Evolutionary conservation across 345 rosid species (phyloP), one percentile per base, ranked within the genome.

Genomic region (Psidium friedrichsthalianum): DNA sequence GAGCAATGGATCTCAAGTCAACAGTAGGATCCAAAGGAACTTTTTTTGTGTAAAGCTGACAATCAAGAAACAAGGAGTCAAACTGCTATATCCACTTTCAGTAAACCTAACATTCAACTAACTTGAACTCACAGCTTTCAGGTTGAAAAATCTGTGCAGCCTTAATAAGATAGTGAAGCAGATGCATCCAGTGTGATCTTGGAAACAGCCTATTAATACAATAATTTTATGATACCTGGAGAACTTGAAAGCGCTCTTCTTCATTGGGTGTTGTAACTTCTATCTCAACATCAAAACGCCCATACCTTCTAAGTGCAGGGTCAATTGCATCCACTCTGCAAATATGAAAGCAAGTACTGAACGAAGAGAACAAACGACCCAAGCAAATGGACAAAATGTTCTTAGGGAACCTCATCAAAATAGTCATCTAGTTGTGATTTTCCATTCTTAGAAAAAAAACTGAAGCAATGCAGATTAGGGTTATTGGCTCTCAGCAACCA

Each of bases 181-280:
- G 78, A 69, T 69, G 47, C 24, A 32, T 32, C 24, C 11, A 69
- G 25, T 55, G 27, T 2, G 56, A 57, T 40, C 82, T 56, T 36
- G 42, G 69, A 87, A 42, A 36, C 13, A 3, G 51, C 59, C 57
- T 16, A 47, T 74, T 42, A 47, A n/a, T 47, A 20, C 51, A 29
- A 87, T n/a, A 81, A 51, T 57, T 86, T 49, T 3, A 69, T 56
- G 54, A 44, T 87, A 96, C 98, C 95, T 95, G 93, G 80, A 97
- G 92, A 84, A 96, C 95, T 88, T 95, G 93, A 49, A 92, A 85
- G 32, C 98, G 95, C 58, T 97, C 98, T 85, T 89, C 95, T 86
- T 93, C 96, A 76, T 91, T 94, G 52, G 99, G 99, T 1, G 94
- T 89, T 82, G 94, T 93, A 82, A 97, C 98, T 95, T 97, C 98